Base-by-base conservation (phyloP, 306 rosid genomes). In the Hippophae tibetana region DNA sequence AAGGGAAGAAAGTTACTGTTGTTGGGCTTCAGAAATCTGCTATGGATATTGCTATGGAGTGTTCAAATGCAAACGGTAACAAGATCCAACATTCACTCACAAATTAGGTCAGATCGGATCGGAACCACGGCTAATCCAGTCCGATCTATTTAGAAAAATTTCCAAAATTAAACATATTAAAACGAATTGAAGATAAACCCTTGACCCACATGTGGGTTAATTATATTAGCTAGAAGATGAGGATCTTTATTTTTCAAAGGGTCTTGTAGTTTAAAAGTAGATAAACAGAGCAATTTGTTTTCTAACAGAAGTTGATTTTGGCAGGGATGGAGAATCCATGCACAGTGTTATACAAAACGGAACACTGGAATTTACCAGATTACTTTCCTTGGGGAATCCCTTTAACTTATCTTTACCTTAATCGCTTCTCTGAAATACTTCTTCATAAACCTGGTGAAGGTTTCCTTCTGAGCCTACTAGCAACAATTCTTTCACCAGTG, bases 351-450 rank as follows among this genome's bases (percentile, higher is more conserved):
- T 87, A 73, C 82, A 76, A 43, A 58, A 82, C 74, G 7, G 75
- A 62, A 43, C 90, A 72, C 44, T 82, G 92, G 92, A 78, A 0
- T 46, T 6, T 84, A 40, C 89, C 95, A 0, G 86, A 87, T 67
- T 68, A 42, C 56, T n/a, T 49, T 55, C 89, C 92, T 7, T 87
- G 95, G 95, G 95, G 95, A 3, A 47, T 87, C n/a, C 77, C 92
- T 42, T 56, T 84, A 0, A 67, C 43, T 52, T 71, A 14, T 52
- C 69, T 87, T 5, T 84, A 87, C 69, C 74, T 79, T 0, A 87
- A 61, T 56, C 92, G 92, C 64, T 84, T 87, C 43, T 47, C 95
- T 0, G 92, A 84, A 72, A 73, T 87, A 10, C 62, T 84, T 47
- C 69, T 84, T 71, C 95, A 82, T 52, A 87, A 82, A 72, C 95